Base-by-base conservation (phyloP, 1,139 yeast species). In the Maudiozyma humilis region DNA sequence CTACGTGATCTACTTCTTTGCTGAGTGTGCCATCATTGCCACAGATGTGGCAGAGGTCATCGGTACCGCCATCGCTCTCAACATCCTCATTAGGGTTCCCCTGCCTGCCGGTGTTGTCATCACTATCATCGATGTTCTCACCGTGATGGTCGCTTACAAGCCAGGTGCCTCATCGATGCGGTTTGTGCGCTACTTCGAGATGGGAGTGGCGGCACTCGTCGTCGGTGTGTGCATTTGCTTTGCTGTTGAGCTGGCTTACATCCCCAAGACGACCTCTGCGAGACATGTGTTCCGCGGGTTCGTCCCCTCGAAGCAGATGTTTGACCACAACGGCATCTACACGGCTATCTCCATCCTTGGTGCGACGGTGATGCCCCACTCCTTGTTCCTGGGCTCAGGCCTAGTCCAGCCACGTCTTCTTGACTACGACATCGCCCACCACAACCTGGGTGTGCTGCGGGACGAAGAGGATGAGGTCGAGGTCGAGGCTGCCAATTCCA, bases 11-110 rank as follows among this genome's bases (percentile, higher is more conserved):
- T 85, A 86, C 75, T 51, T 82, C 36, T 69, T 82, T 47, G 89
- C 94, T 1, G 94, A 85, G 60, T 70, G 75, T 55, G 93, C 94
- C 29, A 84, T 85, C 47, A 76, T 85, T 42, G 87, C 94, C 1
- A 85, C 94, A 0, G 94, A 85, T 68, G 72, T 85, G 8, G 93
- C 94, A 3, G 95, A 85, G 57, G 94, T 85, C 30, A 82, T 85
- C 44, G 95, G 94, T 55, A 77, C 87, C n/a, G 93, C 94, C 3
- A 78, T 85, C 54, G 91, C 94, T 0, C 67, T 85, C 47, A 83
- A 85, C 56, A 79, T 85, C 44, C 68, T 85, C 47, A 54, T 82
- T 38, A 72, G 71, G 42, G 70, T 85, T 14, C 94, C 94, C 0
- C 66, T 85, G 32, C 81, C 88, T 8, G 91, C 89, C 0, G 94